A percentile compares a stretch with the other conserved stretches of the same genome.
Evolutionary conservation across 495 filamentous ascomycete species (phyloP).

Genomic region (Ramalina intermedia): DNA sequence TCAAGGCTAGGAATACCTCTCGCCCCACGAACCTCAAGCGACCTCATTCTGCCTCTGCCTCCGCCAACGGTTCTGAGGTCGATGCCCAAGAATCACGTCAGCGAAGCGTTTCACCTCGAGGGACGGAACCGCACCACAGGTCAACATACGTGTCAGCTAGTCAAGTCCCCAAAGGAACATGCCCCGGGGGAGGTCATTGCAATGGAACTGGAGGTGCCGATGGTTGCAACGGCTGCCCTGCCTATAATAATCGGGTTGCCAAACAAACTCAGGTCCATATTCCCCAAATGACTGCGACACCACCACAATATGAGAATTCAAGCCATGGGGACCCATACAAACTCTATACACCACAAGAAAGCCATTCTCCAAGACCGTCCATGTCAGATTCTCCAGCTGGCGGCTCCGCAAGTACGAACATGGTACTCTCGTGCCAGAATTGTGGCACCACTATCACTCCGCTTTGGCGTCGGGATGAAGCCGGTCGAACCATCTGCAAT

Average conservation of each 20-base stretch:
- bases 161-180: conserved; percentile 62
- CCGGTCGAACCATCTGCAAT: conserved; percentile 95
- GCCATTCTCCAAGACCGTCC: conserved; percentile 13
- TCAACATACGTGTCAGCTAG: conserved; percentile 70
- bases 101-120: conserved; percentile 24
- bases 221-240: conserved; percentile 89
- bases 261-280: conserved; percentile 62
- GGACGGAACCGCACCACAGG: conserved; percentile 30
- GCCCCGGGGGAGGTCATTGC: conserved; percentile 87
- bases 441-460: conserved; percentile 95
- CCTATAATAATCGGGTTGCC: conserved; percentile 90
- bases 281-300: conserved; percentile 24
- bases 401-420: conserved; percentile 36
- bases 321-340: conserved; percentile 7
- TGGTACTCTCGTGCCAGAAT: conserved; percentile 90
- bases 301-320: conserved; percentile 2
- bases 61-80: conserved; percentile 11
- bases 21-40: conserved; percentile 75
- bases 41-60: conserved; percentile 11
- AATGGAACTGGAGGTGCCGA: conserved; percentile 96
- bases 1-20: conserved; percentile 80
- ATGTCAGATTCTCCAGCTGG: conserved; percentile 8
- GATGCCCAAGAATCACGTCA: conserved; percentile 16
- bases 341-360: conserved; percentile 11
- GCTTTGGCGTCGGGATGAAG: conserved; percentile 87